phyloP scores from a whole-genome alignment of 2,329 filamentous ascomycete species.

The Zymoseptoria ardabiliae region DNA sequence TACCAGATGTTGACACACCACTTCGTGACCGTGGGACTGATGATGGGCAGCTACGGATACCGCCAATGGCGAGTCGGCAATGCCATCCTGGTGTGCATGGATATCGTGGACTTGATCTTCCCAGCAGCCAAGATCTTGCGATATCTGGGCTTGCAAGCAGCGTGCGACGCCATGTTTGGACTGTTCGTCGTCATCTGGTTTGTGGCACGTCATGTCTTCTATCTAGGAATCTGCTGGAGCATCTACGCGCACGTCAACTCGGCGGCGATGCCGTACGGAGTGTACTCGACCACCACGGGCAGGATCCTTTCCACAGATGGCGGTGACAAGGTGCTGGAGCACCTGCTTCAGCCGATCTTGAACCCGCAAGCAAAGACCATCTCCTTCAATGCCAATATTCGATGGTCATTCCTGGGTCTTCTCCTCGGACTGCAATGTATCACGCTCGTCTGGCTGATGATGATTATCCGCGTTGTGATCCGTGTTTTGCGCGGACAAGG shows the following conservation, averaged over 20 bases:
- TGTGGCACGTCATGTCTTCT: conserved; percentile 71
- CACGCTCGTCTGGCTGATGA: conserved; percentile 78
- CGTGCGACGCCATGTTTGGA: conserved; percentile 78
- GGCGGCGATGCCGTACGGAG: conserved; percentile 56
- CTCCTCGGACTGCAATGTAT: conserved; percentile 73
- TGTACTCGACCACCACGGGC: conserved; percentile 55
- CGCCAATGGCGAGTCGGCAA: conserved; percentile 82
- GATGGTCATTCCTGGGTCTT: conserved; percentile 67
- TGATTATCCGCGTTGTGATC: conserved; percentile 78
- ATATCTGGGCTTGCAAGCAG: conserved; percentile 67
- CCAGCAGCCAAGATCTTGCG: conserved; percentile 84
- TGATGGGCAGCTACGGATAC: conserved; percentile 78
- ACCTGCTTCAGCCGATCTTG: conserved; percentile 67
- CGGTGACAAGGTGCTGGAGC: conserved; percentile 40
- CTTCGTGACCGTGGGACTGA: conserved; percentile 75
- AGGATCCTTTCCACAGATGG: conserved; percentile 47
- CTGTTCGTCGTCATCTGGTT: conserved; percentile 85
- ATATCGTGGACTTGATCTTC: conserved; percentile 81
- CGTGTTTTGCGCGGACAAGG: conserved; percentile 68
- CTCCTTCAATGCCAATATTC: conserved; percentile 70
- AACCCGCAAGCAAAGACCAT: conserved; percentile 60
- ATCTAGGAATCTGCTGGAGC: conserved; percentile 73
- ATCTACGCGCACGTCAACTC: conserved; percentile 60
- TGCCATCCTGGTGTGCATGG: conserved; percentile 85
- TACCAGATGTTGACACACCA: conserved; percentile 95